Evolutionary conservation across 345 rosid genomes (phyloP).

Genomic region (Psidium guajava): DNA sequence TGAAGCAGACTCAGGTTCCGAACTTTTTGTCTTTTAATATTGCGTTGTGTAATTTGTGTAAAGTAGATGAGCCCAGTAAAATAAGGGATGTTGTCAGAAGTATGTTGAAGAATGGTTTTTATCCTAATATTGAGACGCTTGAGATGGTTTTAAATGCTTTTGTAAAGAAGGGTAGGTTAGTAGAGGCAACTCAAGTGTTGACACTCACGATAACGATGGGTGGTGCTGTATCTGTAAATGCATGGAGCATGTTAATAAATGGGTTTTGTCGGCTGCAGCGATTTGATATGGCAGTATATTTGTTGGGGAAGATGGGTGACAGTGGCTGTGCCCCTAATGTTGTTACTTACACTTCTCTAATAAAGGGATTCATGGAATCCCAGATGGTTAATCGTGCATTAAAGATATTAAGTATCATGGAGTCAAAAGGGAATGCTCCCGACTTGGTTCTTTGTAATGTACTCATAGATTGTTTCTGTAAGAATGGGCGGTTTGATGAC

Average conservation of each 20-base stretch:
- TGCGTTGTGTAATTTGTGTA: constrained; percentile 49
- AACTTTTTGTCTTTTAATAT: constrained; percentile 58
- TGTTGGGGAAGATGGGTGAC: constrained; percentile 42
- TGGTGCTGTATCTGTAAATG: constrained; percentile 29
- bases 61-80: constrained; percentile 19
- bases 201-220: constrained; percentile 40
- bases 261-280: constrained; percentile 28
- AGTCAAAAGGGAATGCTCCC: constrained; percentile 29
- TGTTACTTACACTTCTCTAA: constrained; percentile 49
- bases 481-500: constrained; percentile 41
- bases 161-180: constrained; percentile 29
- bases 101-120: constrained; percentile 45
- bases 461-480: constrained; percentile 42
- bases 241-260: constrained; percentile 44
- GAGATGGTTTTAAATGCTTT: constrained; percentile 40
- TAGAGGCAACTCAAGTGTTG: constrained; percentile 39
- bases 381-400: constrained; percentile 35
- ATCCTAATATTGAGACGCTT: constrained; percentile 41
- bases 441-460: constrained; percentile 62
- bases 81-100: constrained; percentile 27
- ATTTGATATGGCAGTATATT: constrained; percentile 31
- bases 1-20: constrained; percentile 21
- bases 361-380: constrained; percentile 44
- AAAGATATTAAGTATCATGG: constrained; percentile 22
- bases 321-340: constrained; percentile 47